Base-by-base conservation (phyloP, 495 filamentous ascomycete genomes). In the Xylaria scruposa region DNA sequence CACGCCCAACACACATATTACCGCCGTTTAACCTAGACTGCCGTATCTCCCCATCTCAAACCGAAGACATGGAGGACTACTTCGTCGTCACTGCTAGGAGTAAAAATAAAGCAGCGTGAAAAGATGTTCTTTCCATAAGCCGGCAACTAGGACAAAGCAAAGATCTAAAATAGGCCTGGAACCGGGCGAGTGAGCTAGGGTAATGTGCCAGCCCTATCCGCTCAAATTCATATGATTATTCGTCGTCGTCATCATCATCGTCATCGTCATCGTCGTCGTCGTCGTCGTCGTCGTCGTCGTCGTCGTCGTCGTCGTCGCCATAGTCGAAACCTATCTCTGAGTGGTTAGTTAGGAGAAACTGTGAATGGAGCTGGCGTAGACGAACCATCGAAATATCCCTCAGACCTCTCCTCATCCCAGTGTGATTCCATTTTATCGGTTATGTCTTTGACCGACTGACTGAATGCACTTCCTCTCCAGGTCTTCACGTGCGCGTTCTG, bases 381-480 rank as follows among this genome's bases (percentile, higher is more conserved):
- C 66, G 36, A 68, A 68, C 67, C 67, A 4, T 70, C 68, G 24
- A 47, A 53, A 13, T 59, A 38, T 31, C n/a, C 51, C 31, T 47
- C 38, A 24, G 51, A 4, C 33, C 12, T 3, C 6, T 19, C 46
- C 12, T 56, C 46, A 8, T 38, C 26, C 58, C 68, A 70, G 17
- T 17, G 1, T 24, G 60, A 63, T 13, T 56, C 36, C 47, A 71
- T 65, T 6, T 53, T 19, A 33, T 26, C 21, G 33, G 60, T 71
- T 36, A 71, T 64, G 26, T 71, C 70, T n/a, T 56, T 58, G 38
- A 67, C 21, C 42, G 51, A 54, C 38, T 60, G 61, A 24, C 61
- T 56, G 51, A 65, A 71, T 38, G 70, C 26, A 19, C 33, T 38
- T 13, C 70, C 70, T 58, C 47, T 42, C 70, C 70, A 71, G 38